Conservation (phyloP, 129 eudicot species). For the Chrysanthemum lavandulifolium region DNA sequence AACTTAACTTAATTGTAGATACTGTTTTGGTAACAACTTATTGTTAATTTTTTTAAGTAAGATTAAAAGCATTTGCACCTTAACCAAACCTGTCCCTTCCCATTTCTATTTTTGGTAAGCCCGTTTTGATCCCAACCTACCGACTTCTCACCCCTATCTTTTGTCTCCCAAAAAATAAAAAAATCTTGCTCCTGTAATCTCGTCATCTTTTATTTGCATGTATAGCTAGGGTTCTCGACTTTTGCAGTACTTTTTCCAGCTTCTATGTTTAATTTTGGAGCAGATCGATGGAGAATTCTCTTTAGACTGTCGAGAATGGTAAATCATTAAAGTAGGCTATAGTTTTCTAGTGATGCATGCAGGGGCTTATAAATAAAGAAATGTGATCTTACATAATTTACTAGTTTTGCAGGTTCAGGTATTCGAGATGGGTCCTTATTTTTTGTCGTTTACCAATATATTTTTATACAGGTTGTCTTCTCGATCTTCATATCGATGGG, state of each 20-base stretch:
- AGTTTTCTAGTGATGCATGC: not conserved
- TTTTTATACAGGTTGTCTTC: conserved; percentile 75
- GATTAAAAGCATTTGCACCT: too few relatives aligned
- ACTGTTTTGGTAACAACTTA: too few relatives aligned
- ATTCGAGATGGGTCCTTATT: conserved; percentile 42
- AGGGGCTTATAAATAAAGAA: not conserved
- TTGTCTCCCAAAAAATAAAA: not conserved
- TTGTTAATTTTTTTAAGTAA: too few relatives aligned
- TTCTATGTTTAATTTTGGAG: conserved; percentile 4
- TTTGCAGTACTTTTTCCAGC: conserved; percentile 30
- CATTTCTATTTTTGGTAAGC: too few relatives aligned
- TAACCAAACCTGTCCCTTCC: too few relatives aligned
- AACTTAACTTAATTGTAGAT: too few relatives aligned
- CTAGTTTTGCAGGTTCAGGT: conserved; percentile 93
- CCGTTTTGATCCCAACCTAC: too few relatives aligned
- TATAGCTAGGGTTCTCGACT: conserved; percentile 21
- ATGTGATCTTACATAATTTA: conserved; percentile 54
- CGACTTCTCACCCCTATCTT: not conserved
- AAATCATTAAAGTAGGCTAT: conserved; percentile 12
- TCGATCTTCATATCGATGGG: conserved; percentile 24
- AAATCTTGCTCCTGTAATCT: not conserved
- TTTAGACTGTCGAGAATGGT: conserved; percentile 3
- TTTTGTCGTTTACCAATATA: conserved; percentile 55
- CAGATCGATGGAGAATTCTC: conserved; percentile 1
- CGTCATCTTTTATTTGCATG: conserved; percentile 2